Evolutionary conservation across 2,329 filamentous ascomycete species (phyloP), one percentile per base, ranked within the genome.

Genomic region (Calonectria pseudoreteaudii): DNA sequence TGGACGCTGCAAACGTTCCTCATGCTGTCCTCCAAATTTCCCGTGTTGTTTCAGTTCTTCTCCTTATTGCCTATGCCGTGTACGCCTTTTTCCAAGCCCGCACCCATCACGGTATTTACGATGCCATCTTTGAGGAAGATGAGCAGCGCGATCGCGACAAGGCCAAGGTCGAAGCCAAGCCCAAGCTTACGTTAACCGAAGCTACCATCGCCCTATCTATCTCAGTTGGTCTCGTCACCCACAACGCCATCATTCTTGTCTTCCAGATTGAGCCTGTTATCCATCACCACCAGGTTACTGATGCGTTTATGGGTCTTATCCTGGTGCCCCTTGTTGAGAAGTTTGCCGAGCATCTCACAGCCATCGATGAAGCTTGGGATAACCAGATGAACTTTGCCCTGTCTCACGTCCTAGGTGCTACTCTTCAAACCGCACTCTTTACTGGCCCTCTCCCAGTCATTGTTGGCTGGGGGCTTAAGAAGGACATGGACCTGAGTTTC

Each of bases 371-470:
- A 87, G 95, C 95, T 30, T 96, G 92, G 88, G 93, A 95, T 79
- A 91, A 94, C 82, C 92, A 93, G 82, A 95, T 96, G 89, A 97
- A 97, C 86, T 93, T 96, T 84, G 94, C 95, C 0, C 89, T 97
- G 31, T 94, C 94, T 56, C 95, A 98, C 83, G 94, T 97, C 68
- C 91, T 98, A 52, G 95, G 95, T 60, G 93, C 95, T 3, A 96
- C 94, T 0, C 93, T 98, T 72, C 96, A 98, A 85, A 98, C 96
- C 0, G 95, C 95, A 1, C 90, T 98, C 38, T 92, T 98, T 81
- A 98, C 97, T 82, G 95, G 93, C 0, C 95, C 96, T 0, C 89
- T 98, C 5, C 92, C 95, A 10, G 92, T 98, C 41, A 88, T 98
- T 47, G 93, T 97, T 64, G 94, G 93, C 56, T 98, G 96, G 95